Base-by-base conservation (phyloP, 768 basidiomycete species). In the Psilocybe cubensis region DNA sequence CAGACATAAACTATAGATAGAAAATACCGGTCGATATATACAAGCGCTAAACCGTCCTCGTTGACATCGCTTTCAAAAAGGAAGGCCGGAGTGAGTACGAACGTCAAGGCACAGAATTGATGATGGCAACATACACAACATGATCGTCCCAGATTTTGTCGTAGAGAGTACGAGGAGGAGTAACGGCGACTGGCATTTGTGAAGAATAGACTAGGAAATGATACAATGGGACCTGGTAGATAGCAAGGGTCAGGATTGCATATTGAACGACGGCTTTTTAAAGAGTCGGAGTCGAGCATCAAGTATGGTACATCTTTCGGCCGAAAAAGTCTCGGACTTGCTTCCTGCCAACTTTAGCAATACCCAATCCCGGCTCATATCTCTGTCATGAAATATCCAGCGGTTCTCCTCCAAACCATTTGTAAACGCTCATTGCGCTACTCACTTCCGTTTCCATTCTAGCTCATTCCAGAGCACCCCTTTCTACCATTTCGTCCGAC, bases 91-190 rank as follows among this genome's bases (percentile, higher is more conserved):
- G 47, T 45, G 66, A 63, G 52, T 54, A 60, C 31, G 38, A 60
- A 48, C 28, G 53, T 50, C 42, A 27, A 50, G 33, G n/a, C 41
- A 50, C 46, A 56, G 31, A 40, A 40, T 47, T 41, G 24, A 55
- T 53, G 45, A 50, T 53, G 21, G 25, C 23, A 27, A 72, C 91
- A 60, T 66, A 94, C 86, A 98, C 90, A 68, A 96, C 85, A 76
- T 98, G 96, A 71, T 98, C 94, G 63, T 97, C 94, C 87, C 92
- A 97, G 62, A 98, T 94, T 78, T 98, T 98, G 76, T 98, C 96
- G 74, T 98, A 97, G 27, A 98, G 80, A 31, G 96, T 98, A 59
- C 94, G 87, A 9, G 94, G 93, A 20, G 79, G 74, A 52, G 73
- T 59, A 38, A 75, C 62, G 24, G 75, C 70, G 50, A 72, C 68